Conservation (phyloP, 768 basidiomycete genomes). For the Arthromyces matolae region DNA sequence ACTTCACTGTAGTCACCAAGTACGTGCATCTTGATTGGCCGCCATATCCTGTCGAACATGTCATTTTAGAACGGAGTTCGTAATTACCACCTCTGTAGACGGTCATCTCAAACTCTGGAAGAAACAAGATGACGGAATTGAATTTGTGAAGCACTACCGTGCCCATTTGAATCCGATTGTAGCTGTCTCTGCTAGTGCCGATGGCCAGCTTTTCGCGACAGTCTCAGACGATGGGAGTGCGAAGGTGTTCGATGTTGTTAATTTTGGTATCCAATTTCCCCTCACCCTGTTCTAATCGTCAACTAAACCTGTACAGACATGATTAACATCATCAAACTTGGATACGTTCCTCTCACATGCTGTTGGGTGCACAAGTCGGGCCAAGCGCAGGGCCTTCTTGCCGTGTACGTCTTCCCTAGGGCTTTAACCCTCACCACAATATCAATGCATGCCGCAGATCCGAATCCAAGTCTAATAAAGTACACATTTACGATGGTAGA, state of each 20-base stretch:
- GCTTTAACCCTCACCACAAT: slow-evolving; percentile 7
- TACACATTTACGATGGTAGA: slow-evolving; percentile 90
- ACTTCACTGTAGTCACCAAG: slow-evolving; percentile 88
- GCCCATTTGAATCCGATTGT: slow-evolving; percentile 81
- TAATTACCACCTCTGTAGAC: slow-evolving; percentile 92
- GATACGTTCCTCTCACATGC: slow-evolving; percentile 80
- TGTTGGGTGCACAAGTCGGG: slow-evolving; percentile 94
- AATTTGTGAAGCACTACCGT: slow-evolving; percentile 98
- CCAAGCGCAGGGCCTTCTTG: slow-evolving; percentile 82
- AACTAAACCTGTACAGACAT: slow-evolving; percentile 59
- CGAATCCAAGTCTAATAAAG: slow-evolving; percentile 67
- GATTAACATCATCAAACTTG: slow-evolving; percentile 96
- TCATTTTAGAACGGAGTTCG: slow-evolving; percentile 76
- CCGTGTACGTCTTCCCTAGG: slow-evolving; percentile 54
- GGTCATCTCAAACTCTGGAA: slow-evolving; percentile 99
- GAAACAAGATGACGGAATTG: slow-evolving; percentile 92
- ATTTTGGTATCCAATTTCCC: slow-evolving; percentile 71
- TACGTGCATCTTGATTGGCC: slow-evolving; percentile 31
- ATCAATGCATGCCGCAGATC: slow-evolving; percentile 50
- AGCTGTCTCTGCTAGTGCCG: slow-evolving; percentile 81
- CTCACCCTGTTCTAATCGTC: slow-evolving; percentile 1
- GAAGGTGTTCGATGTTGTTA: slow-evolving; percentile 96
- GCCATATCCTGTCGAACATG: not conserved
- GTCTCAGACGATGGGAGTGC: slow-evolving; percentile 88
- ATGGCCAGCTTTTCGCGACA: slow-evolving; percentile 90